Evolutionary conservation across 768 basidiomycete genomes (phyloP).

Genomic region (Phylloporus scabripes): DNA sequence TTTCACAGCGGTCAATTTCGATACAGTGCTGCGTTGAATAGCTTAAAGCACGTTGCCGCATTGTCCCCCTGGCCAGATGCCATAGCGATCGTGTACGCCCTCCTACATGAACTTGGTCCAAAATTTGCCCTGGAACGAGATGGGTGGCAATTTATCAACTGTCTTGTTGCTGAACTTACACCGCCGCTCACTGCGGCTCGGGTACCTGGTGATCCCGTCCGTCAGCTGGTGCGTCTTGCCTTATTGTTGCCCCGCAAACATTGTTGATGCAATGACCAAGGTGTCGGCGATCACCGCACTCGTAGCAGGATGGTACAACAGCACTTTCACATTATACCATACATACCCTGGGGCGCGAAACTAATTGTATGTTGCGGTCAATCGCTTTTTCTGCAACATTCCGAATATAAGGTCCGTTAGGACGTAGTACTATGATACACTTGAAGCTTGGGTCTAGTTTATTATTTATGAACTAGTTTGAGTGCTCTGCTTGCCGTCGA

Average conservation of each 20-base stretch:
- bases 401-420: conserved; percentile 6
- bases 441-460: conserved; percentile 13
- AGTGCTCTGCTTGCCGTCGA: conserved; percentile 3
- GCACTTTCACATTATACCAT: conserved; percentile 4
- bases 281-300: conserved; percentile 10
- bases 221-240: conserved; percentile 13
- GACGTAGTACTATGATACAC: conserved; percentile 24
- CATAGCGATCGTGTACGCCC: conserved; percentile 8
- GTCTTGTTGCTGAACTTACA: conserved; percentile 7
- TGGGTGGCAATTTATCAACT: conserved; percentile 12
- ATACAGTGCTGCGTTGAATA: conserved; percentile 2
- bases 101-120: conserved; percentile 16
- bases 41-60: conserved; percentile 8
- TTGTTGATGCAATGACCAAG: conserved; percentile 8
- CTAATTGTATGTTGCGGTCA: not conserved
- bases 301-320: conserved; percentile 6
- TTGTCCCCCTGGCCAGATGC: conserved; percentile 18
- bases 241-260: not conserved
- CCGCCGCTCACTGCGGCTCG: conserved; percentile 3
- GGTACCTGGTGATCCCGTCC: conserved; percentile 8
- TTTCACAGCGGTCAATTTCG: conserved; percentile 12
- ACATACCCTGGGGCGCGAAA: not conserved
- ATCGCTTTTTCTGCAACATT: not conserved
- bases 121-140: conserved; percentile 7
- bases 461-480: conserved; percentile 7